These are phyloP conservation scores for Pichia sp. DNA, from an alignment of 1,139 yeast genomes.

Conservation along the genomic window DNA sequence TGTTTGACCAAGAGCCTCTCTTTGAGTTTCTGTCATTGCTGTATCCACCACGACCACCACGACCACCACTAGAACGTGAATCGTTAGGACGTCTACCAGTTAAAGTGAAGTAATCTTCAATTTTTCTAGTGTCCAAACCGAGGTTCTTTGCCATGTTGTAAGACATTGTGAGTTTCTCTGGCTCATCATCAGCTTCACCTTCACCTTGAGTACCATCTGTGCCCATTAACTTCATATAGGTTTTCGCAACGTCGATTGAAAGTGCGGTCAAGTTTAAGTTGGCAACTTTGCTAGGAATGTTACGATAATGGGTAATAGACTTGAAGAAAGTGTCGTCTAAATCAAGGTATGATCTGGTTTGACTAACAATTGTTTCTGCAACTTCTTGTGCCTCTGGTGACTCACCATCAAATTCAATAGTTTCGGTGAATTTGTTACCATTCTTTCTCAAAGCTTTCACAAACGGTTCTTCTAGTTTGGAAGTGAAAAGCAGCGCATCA, in stretches of 20 bases:
- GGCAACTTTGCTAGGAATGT: conserved; percentile 28
- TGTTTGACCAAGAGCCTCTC: background rate
- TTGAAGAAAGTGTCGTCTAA: conserved; percentile 31
- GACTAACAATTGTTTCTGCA: conserved; percentile 28
- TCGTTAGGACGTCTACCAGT: conserved; percentile 15
- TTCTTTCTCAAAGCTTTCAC: conserved; percentile 41
- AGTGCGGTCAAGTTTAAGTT: conserved; percentile 21
- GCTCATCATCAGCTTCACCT: conserved; percentile 4
- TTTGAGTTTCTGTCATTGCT: conserved; percentile 10
- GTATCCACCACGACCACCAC: conserved; percentile 10
- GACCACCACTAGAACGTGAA: conserved; percentile 7
- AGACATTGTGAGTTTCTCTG: conserved; percentile 11
- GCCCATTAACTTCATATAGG: conserved; percentile 12
- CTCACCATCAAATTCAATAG: conserved; percentile 18
- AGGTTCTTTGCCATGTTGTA: conserved; percentile 16
- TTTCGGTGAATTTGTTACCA: conserved; percentile 48
- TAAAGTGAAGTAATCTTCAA: conserved; percentile 17
- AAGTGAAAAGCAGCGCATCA: conserved; percentile 49
- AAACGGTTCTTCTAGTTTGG: conserved; percentile 48
- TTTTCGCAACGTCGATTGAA: conserved; percentile 20
- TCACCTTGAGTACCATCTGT: background rate
- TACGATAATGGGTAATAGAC: conserved; percentile 35
- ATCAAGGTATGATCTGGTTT: conserved; percentile 25
- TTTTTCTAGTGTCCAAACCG: conserved; percentile 14
- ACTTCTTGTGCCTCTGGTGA: conserved; percentile 22